Base-by-base conservation (phyloP, 2,329 filamentous ascomycete genomes). In the Periglandula ipomoeae region DNA sequence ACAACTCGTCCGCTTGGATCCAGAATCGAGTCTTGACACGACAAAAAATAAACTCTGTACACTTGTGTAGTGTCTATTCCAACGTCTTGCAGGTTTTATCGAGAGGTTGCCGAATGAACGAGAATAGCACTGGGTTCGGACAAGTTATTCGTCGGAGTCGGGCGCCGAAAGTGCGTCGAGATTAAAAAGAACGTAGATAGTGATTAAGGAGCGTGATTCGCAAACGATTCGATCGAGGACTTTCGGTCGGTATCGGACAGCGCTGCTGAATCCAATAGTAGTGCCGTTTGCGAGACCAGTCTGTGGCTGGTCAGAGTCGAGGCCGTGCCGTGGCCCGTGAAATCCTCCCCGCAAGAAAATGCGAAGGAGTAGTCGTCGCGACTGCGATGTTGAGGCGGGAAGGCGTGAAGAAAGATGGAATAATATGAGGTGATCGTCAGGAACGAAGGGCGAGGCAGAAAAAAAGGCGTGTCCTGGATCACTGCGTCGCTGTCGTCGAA, bases 221-320 rank as follows among this genome's bases (percentile, higher is more conserved):
- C 51, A 44, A 52, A 51, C 40, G 35, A 44, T 41, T 45, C 32
- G 41, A 45, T 41, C 41, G 39, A 38, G 44, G 17, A 17, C 15
- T 41, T 39, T 34, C 43, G 43, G 19, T 23, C 8, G 54, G 54
- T 50, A 55, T 53, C 64, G 71, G 71, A 74, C 72, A 75, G 72
- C 72, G 58, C 72, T 72, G 73, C 72, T 75, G 72, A 68, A 75
- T 75, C 72, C 72, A 65, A 56, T 55, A 47, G 32, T 52, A 52
- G 52, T 50, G 41, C 56, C 39, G 49, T 52, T 54, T 42, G 55
- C 48, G 48, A 48, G 50, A 46, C 39, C 44, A 52, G 47, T 35
- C 47, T 44, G 42, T 44, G 38, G 56, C 59, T 59, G 57, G 48
- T 51, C 42, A 30, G 43, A 22, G 40, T 44, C 3, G 30, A 48